phyloP scores from a whole-genome alignment of 176 grass and related monocot species.

The Pharus latifolius region DNA sequence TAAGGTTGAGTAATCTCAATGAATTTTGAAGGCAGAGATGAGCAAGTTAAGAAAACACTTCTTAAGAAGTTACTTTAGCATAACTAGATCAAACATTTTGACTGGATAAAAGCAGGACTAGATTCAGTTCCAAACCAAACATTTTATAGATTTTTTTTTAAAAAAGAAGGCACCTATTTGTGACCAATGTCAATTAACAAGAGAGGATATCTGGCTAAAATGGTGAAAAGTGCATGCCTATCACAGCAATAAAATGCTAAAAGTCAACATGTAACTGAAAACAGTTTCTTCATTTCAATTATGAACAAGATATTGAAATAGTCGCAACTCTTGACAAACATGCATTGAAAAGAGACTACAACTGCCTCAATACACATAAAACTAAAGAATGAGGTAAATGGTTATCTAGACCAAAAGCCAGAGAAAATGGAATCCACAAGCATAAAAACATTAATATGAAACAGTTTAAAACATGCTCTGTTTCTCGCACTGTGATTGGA shows the following conservation, averaged over 20 bases:
- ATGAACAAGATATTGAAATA: neutral
- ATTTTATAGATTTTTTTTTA: neutral
- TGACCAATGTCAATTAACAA: no score
- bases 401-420: neutral
- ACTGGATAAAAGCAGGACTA: neutral
- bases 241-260: neutral
- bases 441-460: neutral
- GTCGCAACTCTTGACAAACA: neutral
- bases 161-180: neutral
- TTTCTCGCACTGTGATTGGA: neutral
- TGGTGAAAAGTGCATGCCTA: neutral
- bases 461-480: neutral
- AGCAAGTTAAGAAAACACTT: neutral
- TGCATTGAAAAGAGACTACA: slow-evolving; percentile 1
- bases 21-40: neutral
- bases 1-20: no score
- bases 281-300: neutral
- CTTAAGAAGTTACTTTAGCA: neutral
- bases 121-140: neutral
- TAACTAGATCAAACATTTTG: neutral
- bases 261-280: neutral
- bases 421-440: neutral
- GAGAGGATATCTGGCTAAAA: neutral
- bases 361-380: neutral
- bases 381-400: neutral